Base-by-base conservation (phyloP, 148 eudicot species). In the Cornus controversa region DNA sequence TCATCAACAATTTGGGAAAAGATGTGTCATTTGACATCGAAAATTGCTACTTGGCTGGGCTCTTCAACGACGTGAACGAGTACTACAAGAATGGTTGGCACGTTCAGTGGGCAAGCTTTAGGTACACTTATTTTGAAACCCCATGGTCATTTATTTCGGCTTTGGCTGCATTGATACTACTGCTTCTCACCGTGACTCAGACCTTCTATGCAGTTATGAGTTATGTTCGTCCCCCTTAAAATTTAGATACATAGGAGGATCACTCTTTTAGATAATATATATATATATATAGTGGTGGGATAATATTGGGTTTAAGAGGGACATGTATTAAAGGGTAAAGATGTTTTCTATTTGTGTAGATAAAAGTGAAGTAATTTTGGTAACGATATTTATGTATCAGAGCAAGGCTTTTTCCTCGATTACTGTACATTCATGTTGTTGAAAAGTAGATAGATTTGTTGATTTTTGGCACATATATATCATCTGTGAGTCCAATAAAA, bases 101-200 rank as follows among this genome's bases (percentile, higher is more conserved):
- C 18, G 86, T 85, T 25, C 82, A 87, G 2, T 85, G 83, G 89
- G 94, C 91, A 27, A 75, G 82, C 23, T 85, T 88, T 40, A 74
- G 45, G 86, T 80, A 86, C 47, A 88, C 86, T 37, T 90, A 90
- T 63, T 90, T 88, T 70, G 75, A 53, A 20, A 79, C 89, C 2
- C 91, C 94, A 5, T 90, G 94, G 94, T 86, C 90, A 1, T 90
- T 94, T 29, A 84, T 94, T 13, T 90, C 97, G 0, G 90, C 90
- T 0, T 25, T 91, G 36, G 97, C 94, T 8, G 98, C 94, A 0
- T 71, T 80, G 2, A 62, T 94, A 25, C 83, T 94, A 65, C 77
- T 94, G 29, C 74, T 85, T 47, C 81, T 92, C 57, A 82, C 93
- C 0, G 73, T 92, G 24, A 40, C 81, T 45, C 98, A 94, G 78